These are phyloP conservation scores for Colletotrichum coccodes DNA, from an alignment of 2,329 filamentous ascomycete genomes.

Conservation along the genomic window DNA sequence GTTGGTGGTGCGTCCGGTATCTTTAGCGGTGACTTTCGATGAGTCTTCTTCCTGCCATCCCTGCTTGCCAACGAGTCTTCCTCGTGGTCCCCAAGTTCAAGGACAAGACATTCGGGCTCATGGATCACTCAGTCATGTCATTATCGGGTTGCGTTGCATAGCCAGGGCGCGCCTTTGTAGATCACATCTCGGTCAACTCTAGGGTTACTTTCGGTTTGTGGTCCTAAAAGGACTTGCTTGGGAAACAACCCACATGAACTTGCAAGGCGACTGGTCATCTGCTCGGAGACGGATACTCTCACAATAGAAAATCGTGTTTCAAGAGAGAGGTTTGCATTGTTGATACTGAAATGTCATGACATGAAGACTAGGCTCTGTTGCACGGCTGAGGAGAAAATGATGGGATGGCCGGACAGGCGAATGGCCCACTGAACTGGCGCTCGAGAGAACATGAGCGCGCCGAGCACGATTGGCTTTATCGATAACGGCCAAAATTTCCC, in stretches of 20 bases:
- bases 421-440: not conserved
- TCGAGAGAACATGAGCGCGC: not conserved
- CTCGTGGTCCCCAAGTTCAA: not conserved
- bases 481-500: constrained; percentile 32
- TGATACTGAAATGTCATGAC: not conserved
- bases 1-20: not conserved
- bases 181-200: not conserved
- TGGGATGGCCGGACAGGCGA: not conserved
- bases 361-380: too few relatives aligned
- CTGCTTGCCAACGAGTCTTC: not conserved
- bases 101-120: not conserved
- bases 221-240: not conserved
- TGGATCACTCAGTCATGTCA: too few relatives aligned
- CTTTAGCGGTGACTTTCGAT: not conserved
- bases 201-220: not conserved
- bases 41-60: not conserved
- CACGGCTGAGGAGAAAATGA: not conserved
- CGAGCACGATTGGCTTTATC: constrained; percentile 9
- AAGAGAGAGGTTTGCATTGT: not conserved
- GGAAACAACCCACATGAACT: not conserved
- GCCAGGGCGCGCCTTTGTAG: constrained; percentile 18
- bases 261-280: not conserved
- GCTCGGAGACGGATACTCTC: too few relatives aligned
- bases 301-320: not conserved
- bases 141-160: not conserved